Conservation (phyloP, 1,139 yeast species). For the Diutina scorzettiae region DNA sequence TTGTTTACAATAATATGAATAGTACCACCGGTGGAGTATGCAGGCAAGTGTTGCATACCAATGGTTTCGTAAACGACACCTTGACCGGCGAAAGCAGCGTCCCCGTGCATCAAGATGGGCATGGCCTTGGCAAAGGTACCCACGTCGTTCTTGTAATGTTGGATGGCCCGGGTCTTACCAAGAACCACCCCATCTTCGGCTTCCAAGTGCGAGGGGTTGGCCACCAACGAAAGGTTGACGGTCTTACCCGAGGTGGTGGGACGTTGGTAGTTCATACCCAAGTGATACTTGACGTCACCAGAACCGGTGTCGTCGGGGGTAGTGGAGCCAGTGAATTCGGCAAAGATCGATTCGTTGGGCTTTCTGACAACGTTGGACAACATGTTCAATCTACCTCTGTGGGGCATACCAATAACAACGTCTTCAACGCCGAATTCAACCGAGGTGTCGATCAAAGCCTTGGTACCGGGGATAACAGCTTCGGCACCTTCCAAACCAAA, state of each 20-base stretch:
- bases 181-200: conserved; percentile 98
- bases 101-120: conserved; percentile 93
- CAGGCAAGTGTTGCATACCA: conserved; percentile 89
- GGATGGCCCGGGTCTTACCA: conserved; percentile 96
- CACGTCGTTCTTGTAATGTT: conserved; percentile 81
- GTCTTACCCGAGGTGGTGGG: conserved; percentile 98
- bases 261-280: conserved; percentile 98
- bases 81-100: conserved; percentile 97
- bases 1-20: conserved; percentile 91
- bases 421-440: conserved; percentile 93
- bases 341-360: conserved; percentile 94
- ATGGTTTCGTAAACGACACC: conserved; percentile 98
- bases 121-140: conserved; percentile 78
- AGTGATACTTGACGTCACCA: conserved; percentile 97
- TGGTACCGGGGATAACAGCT: conserved; percentile 92
- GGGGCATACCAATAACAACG: conserved; percentile 98
- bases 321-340: conserved; percentile 88
- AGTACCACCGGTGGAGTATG: conserved; percentile 97
- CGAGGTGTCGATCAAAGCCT: conserved; percentile 86
- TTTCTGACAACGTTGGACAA: conserved; percentile 96
- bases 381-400: conserved; percentile 97
- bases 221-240: conserved; percentile 90
- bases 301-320: conserved; percentile 74
- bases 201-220: conserved; percentile 97
- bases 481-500: conserved; percentile 99